phyloP scores from a whole-genome alignment of 2,329 filamentous ascomycete species.

The Phyllosticta ampelicida region DNA sequence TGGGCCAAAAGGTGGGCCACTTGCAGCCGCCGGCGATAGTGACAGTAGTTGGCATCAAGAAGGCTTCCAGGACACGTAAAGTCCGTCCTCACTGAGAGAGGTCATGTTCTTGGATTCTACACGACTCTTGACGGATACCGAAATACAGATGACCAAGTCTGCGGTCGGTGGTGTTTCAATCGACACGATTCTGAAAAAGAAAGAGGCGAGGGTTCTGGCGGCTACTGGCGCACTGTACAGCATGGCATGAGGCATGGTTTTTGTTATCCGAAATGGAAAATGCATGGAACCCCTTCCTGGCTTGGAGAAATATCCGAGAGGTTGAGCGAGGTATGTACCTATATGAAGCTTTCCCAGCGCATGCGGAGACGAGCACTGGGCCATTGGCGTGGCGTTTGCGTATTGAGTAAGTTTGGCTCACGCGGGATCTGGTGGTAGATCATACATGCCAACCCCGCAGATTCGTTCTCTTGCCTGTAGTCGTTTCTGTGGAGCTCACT shows the following conservation, averaged over 20 bases:
- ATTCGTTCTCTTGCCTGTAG: neutral
- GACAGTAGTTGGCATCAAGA: constrained; percentile 27
- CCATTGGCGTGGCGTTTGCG: neutral
- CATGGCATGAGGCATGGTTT: neutral
- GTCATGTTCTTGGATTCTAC: neutral
- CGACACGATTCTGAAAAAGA: neutral
- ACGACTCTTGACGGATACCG: neutral
- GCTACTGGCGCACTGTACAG: neutral
- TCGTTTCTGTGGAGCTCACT: neutral
- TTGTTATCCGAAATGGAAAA: neutral
- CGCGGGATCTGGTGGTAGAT: neutral
- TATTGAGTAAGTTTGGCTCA: neutral
- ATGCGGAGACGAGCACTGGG: neutral
- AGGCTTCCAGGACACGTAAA: constrained; percentile 20
- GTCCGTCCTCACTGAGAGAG: neutral
- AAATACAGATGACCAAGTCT: neutral
- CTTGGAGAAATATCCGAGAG: neutral
- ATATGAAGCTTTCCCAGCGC: neutral
- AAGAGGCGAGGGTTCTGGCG: neutral
- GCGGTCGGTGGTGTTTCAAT: neutral
- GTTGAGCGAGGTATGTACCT: neutral
- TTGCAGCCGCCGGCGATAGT: constrained; percentile 15
- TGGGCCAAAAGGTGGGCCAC: constrained; percentile 16
- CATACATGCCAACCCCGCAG: neutral
- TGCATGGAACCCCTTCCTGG: neutral